These are phyloP conservation scores for Saksenaea oblongispora DNA, from an alignment of 371 early-diverging fungal genomes.

Conservation along the genomic window DNA sequence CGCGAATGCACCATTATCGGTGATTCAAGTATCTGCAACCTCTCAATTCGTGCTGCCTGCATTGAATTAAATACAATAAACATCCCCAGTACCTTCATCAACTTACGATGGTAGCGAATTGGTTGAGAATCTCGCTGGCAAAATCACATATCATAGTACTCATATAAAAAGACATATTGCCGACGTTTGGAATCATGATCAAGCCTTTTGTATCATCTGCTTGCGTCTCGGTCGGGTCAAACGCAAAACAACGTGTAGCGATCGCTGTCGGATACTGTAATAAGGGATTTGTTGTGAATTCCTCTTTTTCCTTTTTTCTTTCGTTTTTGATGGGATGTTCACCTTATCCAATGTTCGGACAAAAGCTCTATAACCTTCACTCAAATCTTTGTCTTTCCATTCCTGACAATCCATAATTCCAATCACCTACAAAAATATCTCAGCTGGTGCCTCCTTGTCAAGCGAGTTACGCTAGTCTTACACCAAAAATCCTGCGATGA, in stretches of 20 bases:
- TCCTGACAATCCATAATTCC: conserved; percentile 85
- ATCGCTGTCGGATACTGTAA: conserved; percentile 73
- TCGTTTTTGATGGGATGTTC: conserved; percentile 13
- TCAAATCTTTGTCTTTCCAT: conserved; percentile 62
- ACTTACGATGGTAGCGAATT: conserved; percentile 41
- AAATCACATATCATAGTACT: conserved; percentile 76
- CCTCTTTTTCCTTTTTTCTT: background rate
- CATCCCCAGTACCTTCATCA: background rate
- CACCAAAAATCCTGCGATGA: conserved; percentile 76
- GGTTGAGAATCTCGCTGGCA: conserved; percentile 67
- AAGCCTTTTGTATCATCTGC: conserved; percentile 76
- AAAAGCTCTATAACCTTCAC: conserved; percentile 66
- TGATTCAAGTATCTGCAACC: conserved; percentile 13
- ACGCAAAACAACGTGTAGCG: conserved; percentile 78
- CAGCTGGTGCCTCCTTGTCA: background rate
- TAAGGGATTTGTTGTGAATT: background rate
- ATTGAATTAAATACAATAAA: background rate
- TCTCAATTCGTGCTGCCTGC: conserved; percentile 38
- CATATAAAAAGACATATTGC: conserved; percentile 77
- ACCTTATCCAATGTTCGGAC: conserved; percentile 66
- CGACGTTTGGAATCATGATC: conserved; percentile 82
- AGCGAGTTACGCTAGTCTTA: conserved; percentile 23
- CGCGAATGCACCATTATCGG: conserved; percentile 5
- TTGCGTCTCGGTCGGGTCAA: conserved; percentile 77
- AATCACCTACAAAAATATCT: conserved; percentile 61